phyloP scores from a whole-genome alignment of 352 stramenopile genomes.

The Phytophthora ramorum region DNA sequence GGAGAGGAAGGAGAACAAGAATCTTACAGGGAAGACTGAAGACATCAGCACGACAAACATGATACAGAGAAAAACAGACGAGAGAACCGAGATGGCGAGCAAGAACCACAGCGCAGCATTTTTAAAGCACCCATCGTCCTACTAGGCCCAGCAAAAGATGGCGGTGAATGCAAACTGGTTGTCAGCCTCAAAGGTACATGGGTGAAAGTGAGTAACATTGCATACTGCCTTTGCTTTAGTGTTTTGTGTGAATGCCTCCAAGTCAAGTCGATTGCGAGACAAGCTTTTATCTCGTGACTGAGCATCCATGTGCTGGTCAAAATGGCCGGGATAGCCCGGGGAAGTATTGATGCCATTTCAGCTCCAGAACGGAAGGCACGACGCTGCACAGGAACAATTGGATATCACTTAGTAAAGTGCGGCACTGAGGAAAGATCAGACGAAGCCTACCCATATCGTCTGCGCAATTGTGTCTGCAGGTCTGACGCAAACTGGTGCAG shows the following conservation, averaged over 20 bases:
- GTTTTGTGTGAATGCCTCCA: conserved; percentile 18
- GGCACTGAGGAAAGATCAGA: background rate
- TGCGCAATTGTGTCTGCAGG: conserved; percentile 55
- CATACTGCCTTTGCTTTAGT: conserved; percentile 38
- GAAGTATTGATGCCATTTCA: conserved; percentile 66
- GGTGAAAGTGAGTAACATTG: conserved; percentile 46
- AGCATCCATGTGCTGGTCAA: conserved; percentile 6
- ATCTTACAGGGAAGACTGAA: conserved; percentile 48
- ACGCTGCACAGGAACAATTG: conserved; percentile 34
- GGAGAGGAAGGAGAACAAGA: conserved; percentile 35
- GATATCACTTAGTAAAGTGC: background rate
- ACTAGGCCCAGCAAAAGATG: conserved; percentile 21
- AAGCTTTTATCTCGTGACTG: background rate
- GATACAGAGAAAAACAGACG: conserved; percentile 35
- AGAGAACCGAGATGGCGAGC: conserved; percentile 31
- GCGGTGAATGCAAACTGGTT: conserved; percentile 11
- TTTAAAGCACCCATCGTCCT: conserved; percentile 31
- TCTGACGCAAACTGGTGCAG: conserved; percentile 55
- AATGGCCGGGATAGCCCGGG: conserved; percentile 31
- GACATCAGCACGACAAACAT: conserved; percentile 43
- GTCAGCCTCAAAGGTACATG: conserved; percentile 20
- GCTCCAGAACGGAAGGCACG: conserved; percentile 56
- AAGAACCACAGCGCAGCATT: conserved; percentile 41
- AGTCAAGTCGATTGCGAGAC: conserved; percentile 6
- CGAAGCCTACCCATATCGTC: conserved; percentile 61